Conservation (phyloP, 108 stramenopile genomes). For the Fistulifera solaris region DNA sequence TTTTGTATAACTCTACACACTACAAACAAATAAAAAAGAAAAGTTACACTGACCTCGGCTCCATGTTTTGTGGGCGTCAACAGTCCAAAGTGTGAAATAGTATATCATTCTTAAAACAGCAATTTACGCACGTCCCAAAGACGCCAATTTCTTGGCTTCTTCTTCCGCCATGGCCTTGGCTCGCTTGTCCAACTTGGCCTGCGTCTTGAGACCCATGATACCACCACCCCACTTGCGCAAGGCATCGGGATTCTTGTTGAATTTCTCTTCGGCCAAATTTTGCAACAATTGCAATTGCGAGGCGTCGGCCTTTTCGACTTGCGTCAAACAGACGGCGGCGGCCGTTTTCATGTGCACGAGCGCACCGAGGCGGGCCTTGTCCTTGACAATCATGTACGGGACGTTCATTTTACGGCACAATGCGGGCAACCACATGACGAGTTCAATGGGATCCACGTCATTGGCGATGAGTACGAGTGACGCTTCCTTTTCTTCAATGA, state of each 20-base stretch:
- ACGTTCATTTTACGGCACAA: slow-evolving; percentile 99
- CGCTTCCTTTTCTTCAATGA: slow-evolving; percentile 99
- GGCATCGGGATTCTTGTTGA: slow-evolving; percentile 88
- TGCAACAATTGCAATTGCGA: slow-evolving; percentile 74
- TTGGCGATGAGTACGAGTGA: slow-evolving; percentile 95
- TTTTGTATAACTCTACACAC: neutral
- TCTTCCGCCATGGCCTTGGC: slow-evolving; percentile 90
- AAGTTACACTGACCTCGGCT: slow-evolving; percentile 28
- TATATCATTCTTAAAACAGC: neutral
- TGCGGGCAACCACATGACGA: slow-evolving; percentile 98
- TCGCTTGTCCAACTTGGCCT: slow-evolving; percentile 96
- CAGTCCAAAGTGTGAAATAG: slow-evolving; percentile 22
- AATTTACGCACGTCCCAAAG: slow-evolving; percentile 57
- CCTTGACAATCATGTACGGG: slow-evolving; percentile 99
- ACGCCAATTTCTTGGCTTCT: slow-evolving; percentile 94
- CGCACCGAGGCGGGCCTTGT: slow-evolving; percentile 97
- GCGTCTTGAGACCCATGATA: slow-evolving; percentile 99
- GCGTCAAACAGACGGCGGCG: slow-evolving; percentile 82
- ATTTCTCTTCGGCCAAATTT: slow-evolving; percentile 84
- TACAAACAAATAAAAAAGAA: slow-evolving; percentile 11
- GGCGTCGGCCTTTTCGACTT: slow-evolving; percentile 88
- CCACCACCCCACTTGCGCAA: slow-evolving; percentile 98
- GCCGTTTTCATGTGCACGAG: slow-evolving; percentile 95
- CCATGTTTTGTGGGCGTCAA: slow-evolving; percentile 20
- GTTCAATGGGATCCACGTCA: slow-evolving; percentile 98